phyloP scores from a whole-genome alignment of 768 basidiomycete genomes.

The Coprinellus micaceus region DNA sequence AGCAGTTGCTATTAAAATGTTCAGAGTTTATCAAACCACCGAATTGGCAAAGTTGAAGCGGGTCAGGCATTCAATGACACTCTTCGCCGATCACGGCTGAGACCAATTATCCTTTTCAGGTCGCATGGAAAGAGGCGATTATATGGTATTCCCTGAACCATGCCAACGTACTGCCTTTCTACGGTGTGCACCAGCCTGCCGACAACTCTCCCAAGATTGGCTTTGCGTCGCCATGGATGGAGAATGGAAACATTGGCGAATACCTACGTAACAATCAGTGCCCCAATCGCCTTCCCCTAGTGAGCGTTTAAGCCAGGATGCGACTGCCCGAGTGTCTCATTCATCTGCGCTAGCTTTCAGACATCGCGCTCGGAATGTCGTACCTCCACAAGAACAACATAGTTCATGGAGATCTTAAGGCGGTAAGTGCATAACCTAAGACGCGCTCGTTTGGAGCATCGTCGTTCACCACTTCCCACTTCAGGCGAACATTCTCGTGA shows the following conservation, averaged over 20 bases:
- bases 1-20: no score
- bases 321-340: no score
- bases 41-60: no score
- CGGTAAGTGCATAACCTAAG: no score
- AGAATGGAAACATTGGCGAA: conserved; percentile 9
- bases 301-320: not conserved
- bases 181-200: conserved; percentile 13
- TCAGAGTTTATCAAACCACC: no score
- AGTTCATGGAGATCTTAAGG: conserved; percentile 21
- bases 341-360: conserved; percentile 1
- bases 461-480: not conserved
- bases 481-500: conserved; percentile 20
- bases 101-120: no score
- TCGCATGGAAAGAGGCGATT: conserved; percentile 13
- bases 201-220: conserved; percentile 5
- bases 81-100: no score
- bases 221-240: conserved; percentile 17
- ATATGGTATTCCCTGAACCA: conserved; percentile 13
- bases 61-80: not conserved
- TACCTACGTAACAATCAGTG: conserved; percentile 4
- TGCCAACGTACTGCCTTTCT: conserved; percentile 13
- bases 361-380: conserved; percentile 14
- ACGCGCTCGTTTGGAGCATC: not conserved
- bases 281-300: conserved; percentile 6
- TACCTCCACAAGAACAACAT: conserved; percentile 16